Percentiles rank a stretch among this genome's conserved stretches.
Evolutionary conservation across 169 alveolate genomes (phyloP).

Genomic region (Blepharisma undulans): DNA sequence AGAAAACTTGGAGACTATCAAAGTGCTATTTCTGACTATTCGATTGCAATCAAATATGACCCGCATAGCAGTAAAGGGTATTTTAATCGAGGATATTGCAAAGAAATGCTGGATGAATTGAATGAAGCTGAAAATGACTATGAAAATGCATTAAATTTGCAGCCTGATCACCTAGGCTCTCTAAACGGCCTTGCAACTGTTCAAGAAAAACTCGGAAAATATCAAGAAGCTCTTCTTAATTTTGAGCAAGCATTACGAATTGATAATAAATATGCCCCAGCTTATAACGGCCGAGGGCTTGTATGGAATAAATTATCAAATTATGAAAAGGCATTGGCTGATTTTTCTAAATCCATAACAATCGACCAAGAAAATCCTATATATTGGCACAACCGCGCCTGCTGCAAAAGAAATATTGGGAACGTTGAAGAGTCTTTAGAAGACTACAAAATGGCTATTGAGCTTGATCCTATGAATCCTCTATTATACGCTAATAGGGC

Average conservation of each 20-base stretch:
- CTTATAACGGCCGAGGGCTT: slow-evolving; percentile 85
- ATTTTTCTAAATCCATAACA: slow-evolving; percentile 79
- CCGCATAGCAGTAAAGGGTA: slow-evolving; percentile 76
- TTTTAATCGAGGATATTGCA: slow-evolving; percentile 84
- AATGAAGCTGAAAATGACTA: slow-evolving; percentile 82
- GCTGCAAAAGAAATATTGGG: slow-evolving; percentile 81
- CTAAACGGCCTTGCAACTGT: slow-evolving; percentile 79
- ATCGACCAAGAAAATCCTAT: slow-evolving; percentile 78
- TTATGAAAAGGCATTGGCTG: slow-evolving; percentile 81
- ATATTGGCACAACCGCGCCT: slow-evolving; percentile 87
- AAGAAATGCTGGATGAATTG: slow-evolving; percentile 78
- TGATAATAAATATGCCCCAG: slow-evolving; percentile 75
- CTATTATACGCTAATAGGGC: slow-evolving; percentile 76
- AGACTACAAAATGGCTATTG: slow-evolving; percentile 78
- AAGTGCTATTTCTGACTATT: slow-evolving; percentile 81
- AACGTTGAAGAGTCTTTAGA: slow-evolving; percentile 77
- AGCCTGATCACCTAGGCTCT: slow-evolving; percentile 66
- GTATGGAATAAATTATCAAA: slow-evolving; percentile 76
- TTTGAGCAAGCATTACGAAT: slow-evolving; percentile 64
- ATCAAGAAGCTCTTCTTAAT: slow-evolving; percentile 68
- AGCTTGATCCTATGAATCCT: slow-evolving; percentile 72
- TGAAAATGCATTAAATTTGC: slow-evolving; percentile 58
- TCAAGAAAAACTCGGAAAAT: slow-evolving; percentile 70
- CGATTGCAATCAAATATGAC: slow-evolving; percentile 72
- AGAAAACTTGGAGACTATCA: slow-evolving; percentile 74